A percentile compares a stretch with the other conserved stretches of the same genome.
Evolutionary conservation across 495 filamentous ascomycete genomes (phyloP).

Genomic region (Pyrenopolyporus hunteri): DNA sequence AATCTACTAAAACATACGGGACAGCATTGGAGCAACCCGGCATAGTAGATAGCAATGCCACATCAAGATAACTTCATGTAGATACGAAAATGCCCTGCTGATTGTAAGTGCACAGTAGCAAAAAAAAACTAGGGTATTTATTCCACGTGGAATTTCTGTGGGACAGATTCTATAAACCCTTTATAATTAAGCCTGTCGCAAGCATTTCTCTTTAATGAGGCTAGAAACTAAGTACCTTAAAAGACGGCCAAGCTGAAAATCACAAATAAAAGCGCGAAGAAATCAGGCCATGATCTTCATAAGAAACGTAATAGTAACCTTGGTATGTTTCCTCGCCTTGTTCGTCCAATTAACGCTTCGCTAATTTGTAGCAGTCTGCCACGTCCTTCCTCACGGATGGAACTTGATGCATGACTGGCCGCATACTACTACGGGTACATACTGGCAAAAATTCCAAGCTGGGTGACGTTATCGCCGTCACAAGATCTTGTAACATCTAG

Average conservation of each 20-base stretch:
- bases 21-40: no score
- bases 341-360: constrained; percentile 4
- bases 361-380: constrained; percentile 18
- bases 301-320: constrained; percentile 11
- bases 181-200: no score
- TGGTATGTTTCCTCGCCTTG: constrained; percentile 16
- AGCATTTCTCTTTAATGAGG: not conserved
- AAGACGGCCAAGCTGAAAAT: constrained; percentile 15
- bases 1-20: no score
- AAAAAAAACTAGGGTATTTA: no score
- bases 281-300: constrained; percentile 29
- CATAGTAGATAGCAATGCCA: no score
- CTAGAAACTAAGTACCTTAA: not conserved
- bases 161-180: no score
- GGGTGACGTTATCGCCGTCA: constrained; percentile 20
- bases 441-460: constrained; percentile 8
- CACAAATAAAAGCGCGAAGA: constrained; percentile 11
- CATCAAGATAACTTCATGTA: no score
- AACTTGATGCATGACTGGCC: constrained; percentile 23
- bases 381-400: constrained; percentile 12
- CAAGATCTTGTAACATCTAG: constrained; percentile 26
- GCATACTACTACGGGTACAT: no score
- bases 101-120: no score
- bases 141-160: no score
- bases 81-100: no score